These are phyloP conservation scores for Curvularia lunata DNA, from an alignment of 2,329 filamentous ascomycete genomes.

Conservation along the genomic window DNA sequence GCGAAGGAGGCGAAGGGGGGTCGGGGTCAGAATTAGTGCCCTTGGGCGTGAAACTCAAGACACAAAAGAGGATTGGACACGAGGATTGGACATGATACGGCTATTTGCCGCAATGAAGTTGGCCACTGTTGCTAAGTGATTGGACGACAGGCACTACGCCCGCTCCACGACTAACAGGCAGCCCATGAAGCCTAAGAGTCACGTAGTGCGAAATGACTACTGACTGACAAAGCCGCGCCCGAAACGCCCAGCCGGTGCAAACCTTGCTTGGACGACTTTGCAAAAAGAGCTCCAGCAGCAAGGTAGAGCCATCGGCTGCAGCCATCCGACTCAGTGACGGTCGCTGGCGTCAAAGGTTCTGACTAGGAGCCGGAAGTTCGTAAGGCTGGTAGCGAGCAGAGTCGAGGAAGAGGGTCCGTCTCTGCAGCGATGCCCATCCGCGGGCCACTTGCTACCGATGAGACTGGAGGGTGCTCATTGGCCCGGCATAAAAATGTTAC, in stretches of 20 bases:
- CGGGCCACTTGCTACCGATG: conserved; percentile 5
- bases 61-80: conserved; percentile 3
- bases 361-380: not conserved
- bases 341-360: not conserved
- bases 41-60: conserved; percentile 2
- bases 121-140: conserved; percentile 7
- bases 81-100: conserved; percentile 1
- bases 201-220: conserved; percentile 13
- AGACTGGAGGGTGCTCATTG: conserved; percentile 4
- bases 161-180: conserved; percentile 13
- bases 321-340: not conserved
- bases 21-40: not conserved
- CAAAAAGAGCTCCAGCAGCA: not conserved
- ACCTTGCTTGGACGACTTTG: conserved; percentile 2
- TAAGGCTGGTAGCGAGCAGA: conserved; percentile 6
- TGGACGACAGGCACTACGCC: conserved; percentile 6
- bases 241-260: conserved; percentile 7
- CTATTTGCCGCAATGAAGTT: conserved; percentile 13
- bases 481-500: conserved; percentile 11
- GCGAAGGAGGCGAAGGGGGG: too few relatives aligned
- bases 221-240: conserved; percentile 16
- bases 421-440: conserved; percentile 14
- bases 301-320: not conserved
- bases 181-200: conserved; percentile 12
- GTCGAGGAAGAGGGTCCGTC: not conserved